Percentiles rank a stretch among this genome's conserved stretches.
Evolutionary conservation across 345 rosid genomes (phyloP).

Genomic region (Gossypium australe): DNA sequence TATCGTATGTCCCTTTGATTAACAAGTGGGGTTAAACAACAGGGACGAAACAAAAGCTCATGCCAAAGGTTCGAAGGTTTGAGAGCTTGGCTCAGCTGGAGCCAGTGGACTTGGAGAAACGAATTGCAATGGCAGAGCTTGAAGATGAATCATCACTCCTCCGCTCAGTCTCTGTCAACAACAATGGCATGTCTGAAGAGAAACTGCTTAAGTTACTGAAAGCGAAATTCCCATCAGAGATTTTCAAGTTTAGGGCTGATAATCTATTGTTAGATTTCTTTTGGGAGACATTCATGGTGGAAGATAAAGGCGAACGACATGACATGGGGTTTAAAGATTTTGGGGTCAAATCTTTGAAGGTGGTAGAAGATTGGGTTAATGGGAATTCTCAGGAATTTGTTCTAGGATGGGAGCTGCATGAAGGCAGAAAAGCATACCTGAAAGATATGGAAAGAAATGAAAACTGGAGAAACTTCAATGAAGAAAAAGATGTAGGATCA

Average conservation of each 20-base stretch:
- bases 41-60: slow-evolving; percentile 43
- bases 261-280: slow-evolving; percentile 46
- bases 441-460: slow-evolving; percentile 46
- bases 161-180: not conserved
- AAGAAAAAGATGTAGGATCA: slow-evolving; percentile 31
- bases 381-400: slow-evolving; percentile 36
- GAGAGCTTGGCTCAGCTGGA: slow-evolving; percentile 39
- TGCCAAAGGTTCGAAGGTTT: slow-evolving; percentile 32
- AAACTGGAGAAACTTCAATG: slow-evolving; percentile 29
- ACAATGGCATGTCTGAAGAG: not conserved
- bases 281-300: slow-evolving; percentile 31
- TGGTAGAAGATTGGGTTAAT: slow-evolving; percentile 54
- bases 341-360: slow-evolving; percentile 21
- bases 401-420: slow-evolving; percentile 54
- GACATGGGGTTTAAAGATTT: not conserved
- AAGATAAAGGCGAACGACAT: not conserved
- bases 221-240: slow-evolving; percentile 5
- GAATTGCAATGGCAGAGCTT: slow-evolving; percentile 31
- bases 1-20: not conserved
- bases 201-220: slow-evolving; percentile 21
- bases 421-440: slow-evolving; percentile 40
- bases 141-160: slow-evolving; percentile 21
- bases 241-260: slow-evolving; percentile 20
- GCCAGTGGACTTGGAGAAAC: slow-evolving; percentile 59
- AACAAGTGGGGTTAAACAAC: not conserved